A percentile compares a stretch with the other conserved stretches of the same genome.
These are phyloP conservation scores for Piper longum DNA, from an alignment of 164 flowering plant genomes.

Conservation along the genomic window DNA sequence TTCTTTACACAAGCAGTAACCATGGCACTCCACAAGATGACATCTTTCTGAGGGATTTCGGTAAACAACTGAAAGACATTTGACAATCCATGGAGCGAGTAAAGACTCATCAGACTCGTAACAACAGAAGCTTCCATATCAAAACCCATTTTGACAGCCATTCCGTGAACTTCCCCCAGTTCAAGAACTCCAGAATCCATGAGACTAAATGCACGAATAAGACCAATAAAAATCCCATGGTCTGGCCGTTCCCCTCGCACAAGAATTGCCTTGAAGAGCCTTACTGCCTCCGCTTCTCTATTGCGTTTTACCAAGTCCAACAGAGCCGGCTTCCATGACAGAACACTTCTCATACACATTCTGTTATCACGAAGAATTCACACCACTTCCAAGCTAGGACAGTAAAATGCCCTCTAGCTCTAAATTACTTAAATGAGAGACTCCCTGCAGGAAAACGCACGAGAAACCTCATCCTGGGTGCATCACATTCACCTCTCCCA, in stretches of 20 bases:
- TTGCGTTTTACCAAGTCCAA: conserved; percentile 21
- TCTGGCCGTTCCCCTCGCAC: conserved; percentile 21
- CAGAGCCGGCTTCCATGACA: conserved; percentile 12
- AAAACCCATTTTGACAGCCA: conserved; percentile 33
- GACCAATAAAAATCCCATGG: conserved; percentile 26
- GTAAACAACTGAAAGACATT: conserved; percentile 23
- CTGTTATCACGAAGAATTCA: neutral
- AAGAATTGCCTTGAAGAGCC: conserved; percentile 32
- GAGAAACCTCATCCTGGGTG: too few species aligned
- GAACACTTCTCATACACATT: conserved; percentile 4
- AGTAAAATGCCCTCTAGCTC: too few species aligned
- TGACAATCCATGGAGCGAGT: conserved; percentile 19
- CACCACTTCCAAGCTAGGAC: too few species aligned
- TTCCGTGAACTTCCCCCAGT: conserved; percentile 21
- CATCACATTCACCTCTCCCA: too few species aligned
- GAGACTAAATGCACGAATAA: conserved; percentile 18
- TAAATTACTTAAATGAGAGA: too few species aligned
- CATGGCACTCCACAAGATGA: conserved; percentile 51
- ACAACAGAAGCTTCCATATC: conserved; percentile 24
- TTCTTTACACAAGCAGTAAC: conserved; percentile 28
- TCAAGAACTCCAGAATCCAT: conserved; percentile 8
- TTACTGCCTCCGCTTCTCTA: conserved; percentile 20
- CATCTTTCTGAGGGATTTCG: conserved; percentile 26
- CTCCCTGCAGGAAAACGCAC: too few species aligned
- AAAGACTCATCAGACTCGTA: conserved; percentile 35